Evolutionary conservation across 805 yeast species (phyloP).

Genomic region (Kuraishia capsulata): DNA sequence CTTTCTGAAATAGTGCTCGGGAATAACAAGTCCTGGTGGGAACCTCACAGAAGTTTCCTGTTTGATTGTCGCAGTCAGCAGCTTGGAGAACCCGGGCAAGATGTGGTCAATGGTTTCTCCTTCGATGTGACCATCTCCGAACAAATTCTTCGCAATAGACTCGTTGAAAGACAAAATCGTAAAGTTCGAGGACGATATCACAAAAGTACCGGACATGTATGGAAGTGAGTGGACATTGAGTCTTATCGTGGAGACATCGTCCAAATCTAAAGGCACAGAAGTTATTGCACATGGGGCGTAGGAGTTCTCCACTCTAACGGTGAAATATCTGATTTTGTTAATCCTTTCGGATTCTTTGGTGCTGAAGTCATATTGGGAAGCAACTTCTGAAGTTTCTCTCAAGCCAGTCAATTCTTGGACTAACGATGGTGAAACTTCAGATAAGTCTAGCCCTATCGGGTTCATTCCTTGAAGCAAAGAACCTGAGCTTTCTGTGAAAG

Average conservation of each 20-base stretch:
- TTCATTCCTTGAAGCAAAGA: conserved; percentile 11
- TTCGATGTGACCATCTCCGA: conserved; percentile 52
- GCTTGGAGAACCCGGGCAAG: conserved; percentile 51
- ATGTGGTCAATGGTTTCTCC: conserved; percentile 44
- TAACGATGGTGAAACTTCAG: conserved; percentile 6
- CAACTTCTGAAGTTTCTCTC: conserved; percentile 3
- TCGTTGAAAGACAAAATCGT: conserved; percentile 65
- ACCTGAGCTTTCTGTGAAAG: conserved; percentile 13
- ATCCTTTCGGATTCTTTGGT: conserved; percentile 33
- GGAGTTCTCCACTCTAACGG: conserved; percentile 33
- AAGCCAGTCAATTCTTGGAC: conserved; percentile 1
- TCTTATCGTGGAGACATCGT: conserved; percentile 28
- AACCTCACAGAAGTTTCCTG: conserved; percentile 30
- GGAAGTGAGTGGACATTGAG: conserved; percentile 71
- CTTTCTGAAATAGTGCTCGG: conserved; percentile 85
- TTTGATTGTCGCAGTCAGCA: conserved; percentile 31
- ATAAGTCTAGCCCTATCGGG: conserved; percentile 7
- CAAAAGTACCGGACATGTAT: conserved; percentile 79
- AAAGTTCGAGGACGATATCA: conserved; percentile 43
- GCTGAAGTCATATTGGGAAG: conserved; percentile 7
- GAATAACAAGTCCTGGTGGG: conserved; percentile 68
- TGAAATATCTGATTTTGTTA: conserved; percentile 56
- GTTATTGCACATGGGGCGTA: conserved; percentile 68
- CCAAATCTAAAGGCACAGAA: conserved; percentile 45
- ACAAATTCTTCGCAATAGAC: conserved; percentile 68